Evolutionary conservation across 2,329 filamentous ascomycete species (phyloP).

Genomic region (Calonectria pseudoreteaudii): DNA sequence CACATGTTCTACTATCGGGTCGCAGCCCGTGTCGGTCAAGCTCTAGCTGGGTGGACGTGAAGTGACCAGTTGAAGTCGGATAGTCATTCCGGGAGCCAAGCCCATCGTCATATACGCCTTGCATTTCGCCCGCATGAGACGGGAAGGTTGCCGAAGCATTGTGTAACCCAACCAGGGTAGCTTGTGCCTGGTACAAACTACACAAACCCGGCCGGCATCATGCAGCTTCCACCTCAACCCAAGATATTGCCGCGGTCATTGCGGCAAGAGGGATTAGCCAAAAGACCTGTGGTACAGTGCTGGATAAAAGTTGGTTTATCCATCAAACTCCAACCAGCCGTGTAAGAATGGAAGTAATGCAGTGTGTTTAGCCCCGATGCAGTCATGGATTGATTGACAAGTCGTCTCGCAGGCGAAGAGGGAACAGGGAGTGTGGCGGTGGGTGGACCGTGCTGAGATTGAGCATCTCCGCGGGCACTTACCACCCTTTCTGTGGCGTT

Average conservation of each 20-base stretch:
- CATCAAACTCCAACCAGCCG: neutral
- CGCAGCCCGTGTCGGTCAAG: conserved; percentile 15
- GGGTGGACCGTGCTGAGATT: conserved; percentile 19
- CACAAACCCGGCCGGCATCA: neutral
- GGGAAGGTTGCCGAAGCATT: neutral
- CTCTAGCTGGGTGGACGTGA: neutral
- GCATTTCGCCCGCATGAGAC: conserved; percentile 16
- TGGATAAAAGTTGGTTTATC: neutral
- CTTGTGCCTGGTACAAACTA: neutral
- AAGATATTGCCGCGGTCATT: neutral
- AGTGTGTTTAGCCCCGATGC: conserved; percentile 6
- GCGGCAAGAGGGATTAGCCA: neutral
- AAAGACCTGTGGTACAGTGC: neutral
- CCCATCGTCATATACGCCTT: conserved; percentile 19
- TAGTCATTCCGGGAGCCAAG: conserved; percentile 8
- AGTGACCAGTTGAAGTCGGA: conserved; percentile 4
- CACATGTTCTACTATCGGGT: conserved; percentile 14
- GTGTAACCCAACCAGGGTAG: neutral
- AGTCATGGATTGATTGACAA: conserved; percentile 6
- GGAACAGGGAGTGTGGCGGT: neutral
- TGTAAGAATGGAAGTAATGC: neutral
- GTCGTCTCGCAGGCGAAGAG: neutral
- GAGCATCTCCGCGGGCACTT: conserved; percentile 28
- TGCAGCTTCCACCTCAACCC: neutral
- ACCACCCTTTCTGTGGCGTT: conserved; percentile 4